These are phyloP conservation scores for Candida nitratophila DNA, from an alignment of 805 yeast species.

Conservation along the genomic window DNA sequence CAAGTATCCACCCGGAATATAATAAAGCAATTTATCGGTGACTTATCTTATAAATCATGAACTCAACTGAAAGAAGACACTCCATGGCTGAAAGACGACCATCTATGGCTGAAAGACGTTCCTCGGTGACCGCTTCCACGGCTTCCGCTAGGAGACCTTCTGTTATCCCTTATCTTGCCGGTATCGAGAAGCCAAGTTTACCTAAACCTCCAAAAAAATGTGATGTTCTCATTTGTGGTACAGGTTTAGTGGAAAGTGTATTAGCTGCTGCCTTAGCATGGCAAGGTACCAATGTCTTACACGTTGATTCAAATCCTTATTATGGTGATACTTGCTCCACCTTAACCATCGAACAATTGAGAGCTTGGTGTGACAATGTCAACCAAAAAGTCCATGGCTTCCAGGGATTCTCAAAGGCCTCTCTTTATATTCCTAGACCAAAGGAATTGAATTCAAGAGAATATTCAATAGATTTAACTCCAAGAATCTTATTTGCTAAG, in stretches of 20 bases:
- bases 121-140: slow-evolving; percentile 14
- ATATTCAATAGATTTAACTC: slow-evolving; percentile 83
- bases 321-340: slow-evolving; percentile 91
- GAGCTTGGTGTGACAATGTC: slow-evolving; percentile 73
- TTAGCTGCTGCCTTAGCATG: slow-evolving; percentile 92
- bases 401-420: slow-evolving; percentile 48
- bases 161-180: slow-evolving; percentile 65
- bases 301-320: slow-evolving; percentile 75
- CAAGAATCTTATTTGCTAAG: slow-evolving; percentile 81
- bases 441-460: slow-evolving; percentile 54
- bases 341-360: slow-evolving; percentile 77
- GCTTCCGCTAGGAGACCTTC: slow-evolving; percentile 22
- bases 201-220: slow-evolving; percentile 63
- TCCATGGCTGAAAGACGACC: slow-evolving; percentile 67
- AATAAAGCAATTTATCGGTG: too few species aligned
- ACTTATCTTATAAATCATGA: not conserved
- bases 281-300: slow-evolving; percentile 96
- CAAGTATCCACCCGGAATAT: too few species aligned
- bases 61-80: slow-evolving; percentile 39
- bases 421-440: slow-evolving; percentile 68
- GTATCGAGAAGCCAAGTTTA: slow-evolving; percentile 64
- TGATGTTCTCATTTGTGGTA: slow-evolving; percentile 88
- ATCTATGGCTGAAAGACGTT: slow-evolving; percentile 34
- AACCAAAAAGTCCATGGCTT: slow-evolving; percentile 35
- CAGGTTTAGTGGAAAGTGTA: slow-evolving; percentile 84